Conservation (phyloP, 2,329 filamentous ascomycete genomes). For the Cordyceps farinosa region DNA sequence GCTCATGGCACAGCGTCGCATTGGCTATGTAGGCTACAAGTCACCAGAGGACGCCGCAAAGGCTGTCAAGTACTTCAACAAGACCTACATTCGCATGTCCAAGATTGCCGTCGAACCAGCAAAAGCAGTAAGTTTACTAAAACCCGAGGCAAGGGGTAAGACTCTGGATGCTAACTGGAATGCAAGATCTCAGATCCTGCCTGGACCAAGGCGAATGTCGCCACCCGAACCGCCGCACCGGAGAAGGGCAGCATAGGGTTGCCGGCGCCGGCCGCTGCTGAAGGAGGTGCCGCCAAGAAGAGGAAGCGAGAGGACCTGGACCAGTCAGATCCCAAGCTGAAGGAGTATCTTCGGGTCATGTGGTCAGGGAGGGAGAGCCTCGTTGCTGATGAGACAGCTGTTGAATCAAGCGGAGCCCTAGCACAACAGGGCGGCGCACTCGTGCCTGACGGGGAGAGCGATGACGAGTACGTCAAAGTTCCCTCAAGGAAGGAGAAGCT, state of each 20-base stretch:
- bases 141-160: not conserved
- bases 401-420: slow-evolving; percentile 22
- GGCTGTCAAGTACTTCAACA: slow-evolving; percentile 94
- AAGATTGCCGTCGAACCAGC: slow-evolving; percentile 88
- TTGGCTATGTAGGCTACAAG: slow-evolving; percentile 95
- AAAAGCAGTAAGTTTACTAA: slow-evolving; percentile 58
- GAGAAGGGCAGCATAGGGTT: not conserved
- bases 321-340: slow-evolving; percentile 71
- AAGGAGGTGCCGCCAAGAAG: slow-evolving; percentile 54
- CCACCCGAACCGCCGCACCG: slow-evolving; percentile 9
- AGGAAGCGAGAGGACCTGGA: slow-evolving; percentile 60
- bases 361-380: slow-evolving; percentile 45
- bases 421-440: slow-evolving; percentile 31
- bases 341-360: slow-evolving; percentile 85
- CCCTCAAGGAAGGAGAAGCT: slow-evolving; percentile 51
- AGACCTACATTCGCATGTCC: slow-evolving; percentile 91
- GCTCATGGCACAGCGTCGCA: slow-evolving; percentile 82
- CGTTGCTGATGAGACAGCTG: slow-evolving; percentile 30
- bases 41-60: slow-evolving; percentile 72
- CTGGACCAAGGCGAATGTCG: slow-evolving; percentile 28
- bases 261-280: slow-evolving; percentile 22
- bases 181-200: slow-evolving; percentile 45
- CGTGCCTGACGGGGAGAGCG: slow-evolving; percentile 57
- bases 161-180: slow-evolving; percentile 33
- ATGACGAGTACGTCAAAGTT: slow-evolving; percentile 71